Evolutionary conservation across 2,329 filamentous ascomycete genomes (phyloP), one percentile per base, ranked within the genome.

Genomic region (Chaetomium globosum): DNA sequence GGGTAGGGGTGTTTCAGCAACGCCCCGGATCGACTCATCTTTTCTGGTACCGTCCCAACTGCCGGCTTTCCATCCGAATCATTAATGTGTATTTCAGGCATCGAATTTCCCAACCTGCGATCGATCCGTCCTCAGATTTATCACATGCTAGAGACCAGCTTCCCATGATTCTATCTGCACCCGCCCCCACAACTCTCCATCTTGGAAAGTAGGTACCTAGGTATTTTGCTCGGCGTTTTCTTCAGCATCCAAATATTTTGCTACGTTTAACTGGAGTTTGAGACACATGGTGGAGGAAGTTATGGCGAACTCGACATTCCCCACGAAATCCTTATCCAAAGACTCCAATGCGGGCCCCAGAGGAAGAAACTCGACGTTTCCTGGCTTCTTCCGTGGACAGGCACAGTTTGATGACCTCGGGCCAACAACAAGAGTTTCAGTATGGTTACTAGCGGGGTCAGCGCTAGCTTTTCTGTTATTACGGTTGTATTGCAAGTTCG

Each of bases 401-500:
- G 26, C 9, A 19, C 49, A 21, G 26, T n/a, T 26, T 52, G 57
- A 52, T 10, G 56, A 59, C 43, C 56, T 59, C 26, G 56, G 56
- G 9, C 56, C 39, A 12, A 49, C 56, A 19, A 49, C 39, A 28
- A 54, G 65, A 19, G 43, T 68, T 4, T 67, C 67, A 7, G 64
- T 70, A 9, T 70, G 69, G 69, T 46, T 70, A 5, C 54, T 70
- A 16, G 60, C 33, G 3, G 65, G 62, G 2, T 57, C 54, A 1
- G 66, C 65, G 19, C 36, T 70, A 19, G 12, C 33, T 5, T 49
- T 68, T 30, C 26, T 70, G 23, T 9, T 64, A 6, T 3, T 68
- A 64, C 59, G 69, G 19, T 13, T 70, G 16, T 70, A 69, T 54
- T 69, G 67, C 65, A 70, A 69, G 64, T 12, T 63, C 3, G 36